Conservation (phyloP, 2,329 filamentous ascomycete species). For the Xylaria sp. region DNA sequence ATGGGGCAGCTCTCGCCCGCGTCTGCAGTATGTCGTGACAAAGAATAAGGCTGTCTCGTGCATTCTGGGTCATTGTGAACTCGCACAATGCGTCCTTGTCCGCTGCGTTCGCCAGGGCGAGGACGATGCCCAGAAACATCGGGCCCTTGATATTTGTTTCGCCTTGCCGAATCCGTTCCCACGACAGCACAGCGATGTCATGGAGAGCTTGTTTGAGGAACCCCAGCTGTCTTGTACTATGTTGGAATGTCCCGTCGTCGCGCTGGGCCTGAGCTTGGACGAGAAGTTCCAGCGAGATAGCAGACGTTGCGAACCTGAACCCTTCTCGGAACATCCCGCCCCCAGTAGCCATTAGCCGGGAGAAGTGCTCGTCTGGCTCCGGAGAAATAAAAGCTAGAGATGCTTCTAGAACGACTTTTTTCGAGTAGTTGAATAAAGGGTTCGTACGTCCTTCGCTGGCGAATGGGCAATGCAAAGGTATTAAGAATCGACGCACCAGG, state of each 20-base stretch:
- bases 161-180: constrained; percentile 50
- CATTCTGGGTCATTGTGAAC: constrained; percentile 46
- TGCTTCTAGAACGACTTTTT: constrained; percentile 58
- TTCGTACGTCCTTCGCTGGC: constrained; percentile 54
- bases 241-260: constrained; percentile 46
- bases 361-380: constrained; percentile 52
- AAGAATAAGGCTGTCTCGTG: constrained; percentile 49
- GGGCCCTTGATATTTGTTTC: constrained; percentile 59
- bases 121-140: constrained; percentile 53
- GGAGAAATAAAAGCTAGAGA: constrained; percentile 52
- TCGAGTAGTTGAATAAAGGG: constrained; percentile 61
- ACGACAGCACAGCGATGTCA: constrained; percentile 45
- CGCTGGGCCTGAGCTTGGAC: constrained; percentile 45
- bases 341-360: constrained; percentile 50
- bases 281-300: constrained; percentile 53
- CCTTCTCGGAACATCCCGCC: constrained; percentile 57
- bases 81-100: constrained; percentile 45
- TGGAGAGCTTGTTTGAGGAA: constrained; percentile 48
- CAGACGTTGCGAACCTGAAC: constrained; percentile 48
- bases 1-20: constrained; percentile 33
- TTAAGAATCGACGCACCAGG: constrained; percentile 63
- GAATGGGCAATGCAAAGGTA: constrained; percentile 64
- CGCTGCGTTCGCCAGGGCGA: constrained; percentile 54
- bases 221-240: constrained; percentile 44
- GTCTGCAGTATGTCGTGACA: constrained; percentile 47